Percentiles rank a stretch among this genome's conserved stretches.
Evolutionary conservation across 2,329 filamentous ascomycete genomes (phyloP).

Genomic region (Cladosporium sp.): DNA sequence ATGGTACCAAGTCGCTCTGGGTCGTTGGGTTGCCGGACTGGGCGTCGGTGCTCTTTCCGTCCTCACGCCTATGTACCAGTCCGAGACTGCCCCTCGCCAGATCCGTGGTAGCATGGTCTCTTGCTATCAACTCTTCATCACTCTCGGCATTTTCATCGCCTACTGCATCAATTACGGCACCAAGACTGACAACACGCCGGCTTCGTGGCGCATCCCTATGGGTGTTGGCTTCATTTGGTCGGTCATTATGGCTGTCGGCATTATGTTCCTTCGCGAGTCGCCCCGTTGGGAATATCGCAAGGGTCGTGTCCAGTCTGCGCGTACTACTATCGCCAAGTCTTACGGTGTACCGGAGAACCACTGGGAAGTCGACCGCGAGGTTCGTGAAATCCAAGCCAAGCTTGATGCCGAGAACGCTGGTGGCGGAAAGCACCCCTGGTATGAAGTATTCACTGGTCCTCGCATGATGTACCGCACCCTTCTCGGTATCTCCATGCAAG

Average conservation of each 20-base stretch:
- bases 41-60: conserved; percentile 61
- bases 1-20: conserved; percentile 62
- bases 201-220: conserved; percentile 60
- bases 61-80: conserved; percentile 62
- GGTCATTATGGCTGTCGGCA: conserved; percentile 47
- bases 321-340: conserved; percentile 46
- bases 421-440: conserved; percentile 49
- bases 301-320: conserved; percentile 46
- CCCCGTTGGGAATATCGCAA: conserved; percentile 55
- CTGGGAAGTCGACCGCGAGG: conserved; percentile 46
- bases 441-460: conserved; percentile 60
- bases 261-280: conserved; percentile 50
- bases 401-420: conserved; percentile 47
- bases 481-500: conserved; percentile 57
- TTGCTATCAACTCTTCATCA: conserved; percentile 64
- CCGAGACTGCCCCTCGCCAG: conserved; percentile 58
- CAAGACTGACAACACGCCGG: conserved; percentile 33
- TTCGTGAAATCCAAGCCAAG: conserved; percentile 51
- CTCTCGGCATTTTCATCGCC: conserved; percentile 55
- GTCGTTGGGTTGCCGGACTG: conserved; percentile 59
- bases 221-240: conserved; percentile 54
- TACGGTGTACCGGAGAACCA: conserved; percentile 53
- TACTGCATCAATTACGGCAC: conserved; percentile 56
- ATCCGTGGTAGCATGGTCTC: conserved; percentile 59
- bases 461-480: conserved; percentile 61